Evolutionary conservation across 73 alveolate species (phyloP).

Genomic region (Tetrahymena borealis): DNA sequence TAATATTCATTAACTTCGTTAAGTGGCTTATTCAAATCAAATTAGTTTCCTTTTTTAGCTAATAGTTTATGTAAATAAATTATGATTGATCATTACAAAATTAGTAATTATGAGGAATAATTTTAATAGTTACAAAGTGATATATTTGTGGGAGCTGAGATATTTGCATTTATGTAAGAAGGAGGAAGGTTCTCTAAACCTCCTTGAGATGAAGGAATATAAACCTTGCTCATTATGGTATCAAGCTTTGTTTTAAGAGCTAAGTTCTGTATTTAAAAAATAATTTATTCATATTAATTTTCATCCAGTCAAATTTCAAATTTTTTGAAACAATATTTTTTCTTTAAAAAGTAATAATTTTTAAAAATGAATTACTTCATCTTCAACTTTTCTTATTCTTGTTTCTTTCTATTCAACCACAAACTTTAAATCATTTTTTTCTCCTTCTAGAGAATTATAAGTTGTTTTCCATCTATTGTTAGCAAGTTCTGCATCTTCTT

Average conservation of each 20-base stretch:
- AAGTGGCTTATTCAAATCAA: neutral
- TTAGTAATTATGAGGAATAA: neutral
- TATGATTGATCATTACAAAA: neutral
- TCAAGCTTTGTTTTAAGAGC: constrained; percentile 32
- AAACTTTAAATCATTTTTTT: constrained; percentile 53
- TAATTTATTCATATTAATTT: neutral
- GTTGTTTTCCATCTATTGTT: constrained; percentile 54
- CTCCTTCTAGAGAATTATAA: constrained; percentile 46
- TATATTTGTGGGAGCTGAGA: neutral
- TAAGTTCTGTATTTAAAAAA: constrained; percentile 3
- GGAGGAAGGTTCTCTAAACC: neutral
- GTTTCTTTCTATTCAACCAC: constrained; percentile 34
- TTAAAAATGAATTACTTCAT: constrained; percentile 10
- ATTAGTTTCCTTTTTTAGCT: neutral
- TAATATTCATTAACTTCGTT: neutral
- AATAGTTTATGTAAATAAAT: no score
- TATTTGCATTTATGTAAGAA: neutral
- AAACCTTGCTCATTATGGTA: constrained; percentile 20
- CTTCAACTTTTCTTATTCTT: constrained; percentile 41
- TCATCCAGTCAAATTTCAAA: neutral
- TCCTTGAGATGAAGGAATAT: constrained; percentile 25
- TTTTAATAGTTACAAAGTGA: neutral
- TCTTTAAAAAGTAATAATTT: neutral
- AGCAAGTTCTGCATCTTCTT: constrained; percentile 72
- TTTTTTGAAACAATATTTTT: neutral